phyloP scores from a whole-genome alignment of 2,329 filamentous ascomycete species.

The Corinectria fuckeliana region DNA sequence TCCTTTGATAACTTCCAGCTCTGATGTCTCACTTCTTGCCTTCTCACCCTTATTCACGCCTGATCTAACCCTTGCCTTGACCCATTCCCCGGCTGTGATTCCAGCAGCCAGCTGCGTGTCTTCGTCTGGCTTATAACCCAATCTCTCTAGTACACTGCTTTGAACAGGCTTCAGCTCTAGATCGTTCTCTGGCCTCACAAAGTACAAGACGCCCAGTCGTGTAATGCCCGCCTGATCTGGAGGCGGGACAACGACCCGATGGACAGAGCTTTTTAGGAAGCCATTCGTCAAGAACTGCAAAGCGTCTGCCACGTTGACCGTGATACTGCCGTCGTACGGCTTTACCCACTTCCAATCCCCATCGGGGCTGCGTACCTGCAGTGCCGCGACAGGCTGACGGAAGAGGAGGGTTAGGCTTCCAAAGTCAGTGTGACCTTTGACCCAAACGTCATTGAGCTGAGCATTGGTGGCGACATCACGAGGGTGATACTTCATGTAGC shows the following conservation, averaged over 20 bases:
- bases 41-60: no score
- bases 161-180: no score
- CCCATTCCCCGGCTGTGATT: no score
- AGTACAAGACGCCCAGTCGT: neutral
- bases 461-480: neutral
- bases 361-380: slow-evolving; percentile 57
- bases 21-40: no score
- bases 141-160: no score
- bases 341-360: slow-evolving; percentile 56
- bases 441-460: neutral
- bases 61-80: no score
- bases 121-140: no score
- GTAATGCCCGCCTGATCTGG: slow-evolving; percentile 4
- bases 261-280: slow-evolving; percentile 49
- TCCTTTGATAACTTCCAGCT: no score
- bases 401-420: slow-evolving; percentile 63
- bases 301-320: slow-evolving; percentile 55
- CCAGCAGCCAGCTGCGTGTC: no score
- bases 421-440: slow-evolving; percentile 56
- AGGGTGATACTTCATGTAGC: slow-evolving; percentile 3
- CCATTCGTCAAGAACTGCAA: slow-evolving; percentile 55
- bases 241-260: slow-evolving; percentile 32
- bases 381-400: slow-evolving; percentile 61
- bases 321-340: slow-evolving; percentile 56
- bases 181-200: neutral